Percentiles rank a stretch among this genome's conserved stretches.
Conservation (phyloP, 139 green algal genomes). For the Microglena sp. region DNA sequence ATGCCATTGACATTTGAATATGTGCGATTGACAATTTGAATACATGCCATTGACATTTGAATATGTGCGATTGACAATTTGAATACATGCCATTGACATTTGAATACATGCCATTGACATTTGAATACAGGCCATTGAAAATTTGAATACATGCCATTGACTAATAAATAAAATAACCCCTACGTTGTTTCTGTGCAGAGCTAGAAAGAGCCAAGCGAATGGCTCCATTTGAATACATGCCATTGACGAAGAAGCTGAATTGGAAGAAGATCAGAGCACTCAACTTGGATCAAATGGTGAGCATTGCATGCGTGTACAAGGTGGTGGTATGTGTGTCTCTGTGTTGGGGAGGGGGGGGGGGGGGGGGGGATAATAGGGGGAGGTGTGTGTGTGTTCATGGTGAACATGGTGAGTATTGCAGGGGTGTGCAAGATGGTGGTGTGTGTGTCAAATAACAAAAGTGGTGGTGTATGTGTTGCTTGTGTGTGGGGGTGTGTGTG, state of each 20-base stretch:
- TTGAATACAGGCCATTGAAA: no score
- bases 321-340: neutral
- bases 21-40: no score
- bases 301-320: neutral
- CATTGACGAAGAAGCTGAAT: slow-evolving; percentile 22
- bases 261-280: slow-evolving; percentile 27
- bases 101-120: no score
- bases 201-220: slow-evolving; percentile 23
- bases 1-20: no score
- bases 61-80: no score
- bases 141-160: no score
- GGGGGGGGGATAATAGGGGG: neutral
- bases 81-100: no score
- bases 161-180: no score
- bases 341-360: neutral
- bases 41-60: no score
- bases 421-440: neutral
- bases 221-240: slow-evolving; percentile 16
- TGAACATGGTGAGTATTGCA: neutral
- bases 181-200: slow-evolving; percentile 13
- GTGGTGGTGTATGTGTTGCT: neutral
- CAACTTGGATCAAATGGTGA: slow-evolving; percentile 16
- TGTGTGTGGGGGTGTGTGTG: neutral
- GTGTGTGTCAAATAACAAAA: neutral
- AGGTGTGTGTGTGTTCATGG: neutral